A percentile compares a stretch with the other conserved stretches of the same genome.
These are phyloP conservation scores for Blastocystis sp. DNA, from an alignment of 352 stramenopile genomes.

Conservation along the genomic window DNA sequence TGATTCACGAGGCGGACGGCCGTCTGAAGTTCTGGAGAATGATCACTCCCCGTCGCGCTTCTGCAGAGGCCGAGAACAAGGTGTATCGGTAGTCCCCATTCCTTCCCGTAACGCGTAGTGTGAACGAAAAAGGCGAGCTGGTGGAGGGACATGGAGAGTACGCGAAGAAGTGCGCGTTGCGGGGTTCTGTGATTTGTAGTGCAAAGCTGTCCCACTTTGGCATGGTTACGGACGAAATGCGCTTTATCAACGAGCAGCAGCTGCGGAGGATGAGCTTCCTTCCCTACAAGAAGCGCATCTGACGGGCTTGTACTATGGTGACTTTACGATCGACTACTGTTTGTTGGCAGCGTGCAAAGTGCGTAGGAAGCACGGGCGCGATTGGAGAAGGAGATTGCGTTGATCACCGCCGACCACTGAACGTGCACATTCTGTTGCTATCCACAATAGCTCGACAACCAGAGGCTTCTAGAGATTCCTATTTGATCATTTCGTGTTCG, in stretches of 20 bases:
- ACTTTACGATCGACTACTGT: neutral
- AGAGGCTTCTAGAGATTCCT: neutral
- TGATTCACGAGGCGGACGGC: constrained; percentile 37
- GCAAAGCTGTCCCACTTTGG: constrained; percentile 59
- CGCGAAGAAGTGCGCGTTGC: constrained; percentile 21
- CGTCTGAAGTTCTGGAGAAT: constrained; percentile 57
- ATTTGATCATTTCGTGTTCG: neutral
- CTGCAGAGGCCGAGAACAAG: constrained; percentile 49
- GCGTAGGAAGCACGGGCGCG: neutral
- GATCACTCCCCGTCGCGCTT: constrained; percentile 44
- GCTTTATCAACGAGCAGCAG: constrained; percentile 68
- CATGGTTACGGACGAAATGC: constrained; percentile 63
- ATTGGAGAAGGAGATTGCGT: neutral
- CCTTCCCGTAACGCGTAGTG: neutral
- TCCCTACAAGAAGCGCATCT: constrained; percentile 67
- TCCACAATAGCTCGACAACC: neutral
- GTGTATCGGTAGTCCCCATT: constrained; percentile 25
- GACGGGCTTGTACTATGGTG: constrained; percentile 17
- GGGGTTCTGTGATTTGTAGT: constrained; percentile 18
- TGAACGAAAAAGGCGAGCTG: constrained; percentile 63
- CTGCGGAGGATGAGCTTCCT: constrained; percentile 48
- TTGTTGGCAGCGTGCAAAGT: neutral
- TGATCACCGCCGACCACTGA: constrained; percentile 62
- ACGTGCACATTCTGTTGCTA: constrained; percentile 55
- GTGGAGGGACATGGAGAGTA: constrained; percentile 66